Evolutionary conservation across 129 eudicot species (phyloP).

Genomic region (Silybum marianum): DNA sequence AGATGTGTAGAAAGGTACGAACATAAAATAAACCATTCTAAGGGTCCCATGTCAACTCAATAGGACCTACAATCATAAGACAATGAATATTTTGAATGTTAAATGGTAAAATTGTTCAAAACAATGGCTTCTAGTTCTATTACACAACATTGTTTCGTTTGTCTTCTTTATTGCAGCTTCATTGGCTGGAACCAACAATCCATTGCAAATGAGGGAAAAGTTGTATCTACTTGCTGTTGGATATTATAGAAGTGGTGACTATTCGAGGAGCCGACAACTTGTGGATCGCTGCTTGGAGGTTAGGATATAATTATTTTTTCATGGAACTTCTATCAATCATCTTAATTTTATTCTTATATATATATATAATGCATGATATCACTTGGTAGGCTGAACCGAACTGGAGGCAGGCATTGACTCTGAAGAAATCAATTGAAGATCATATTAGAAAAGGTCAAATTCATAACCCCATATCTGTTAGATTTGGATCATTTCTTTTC

Average conservation of each 20-base stretch:
- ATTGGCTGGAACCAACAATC: conserved; percentile 42
- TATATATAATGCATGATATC: background rate
- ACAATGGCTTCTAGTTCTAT: background rate
- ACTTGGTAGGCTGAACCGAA: conserved; percentile 60
- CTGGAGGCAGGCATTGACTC: conserved; percentile 68
- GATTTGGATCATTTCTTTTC: no score
- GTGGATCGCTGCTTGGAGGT: conserved; percentile 80
- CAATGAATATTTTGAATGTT: background rate
- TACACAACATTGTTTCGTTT: background rate
- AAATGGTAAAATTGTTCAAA: background rate
- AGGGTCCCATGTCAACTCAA: background rate
- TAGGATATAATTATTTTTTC: background rate
- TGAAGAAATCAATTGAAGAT: conserved; percentile 69
- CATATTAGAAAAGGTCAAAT: conserved; percentile 58
- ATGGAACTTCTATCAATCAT: background rate
- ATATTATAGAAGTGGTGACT: conserved; percentile 66
- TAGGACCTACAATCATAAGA: background rate
- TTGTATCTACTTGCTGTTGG: conserved; percentile 79
- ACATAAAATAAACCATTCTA: background rate
- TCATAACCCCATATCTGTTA: background rate
- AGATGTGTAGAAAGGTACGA: background rate
- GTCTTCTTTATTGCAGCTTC: conserved; percentile 46
- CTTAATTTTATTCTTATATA: background rate
- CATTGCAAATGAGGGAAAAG: conserved; percentile 55
- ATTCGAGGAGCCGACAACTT: conserved; percentile 67